Evolutionary conservation across 2,329 filamentous ascomycete genomes (phyloP), one percentile per base, ranked within the genome.

Genomic region (Lachnellula willkommii): DNA sequence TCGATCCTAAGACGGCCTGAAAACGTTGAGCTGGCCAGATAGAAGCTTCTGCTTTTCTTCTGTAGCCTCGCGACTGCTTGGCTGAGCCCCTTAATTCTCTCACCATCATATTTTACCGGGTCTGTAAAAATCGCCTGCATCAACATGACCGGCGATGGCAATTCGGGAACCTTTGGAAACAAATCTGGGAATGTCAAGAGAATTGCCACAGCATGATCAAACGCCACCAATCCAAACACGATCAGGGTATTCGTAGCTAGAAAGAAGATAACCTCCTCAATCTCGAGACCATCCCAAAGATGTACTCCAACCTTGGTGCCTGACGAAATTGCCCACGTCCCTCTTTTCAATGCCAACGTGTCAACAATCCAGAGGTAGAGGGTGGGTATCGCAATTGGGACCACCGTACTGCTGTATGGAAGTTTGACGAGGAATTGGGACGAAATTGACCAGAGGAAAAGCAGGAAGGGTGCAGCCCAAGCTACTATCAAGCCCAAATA

Each of bases 211-310:
- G 83, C 83, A 65, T 88, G 82, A 69, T 90, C 88, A 60, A 88
- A 85, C 0, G 86, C 83, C 1, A 84, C 73, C 24, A 87, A 73
- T 1, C 87, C 87, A 66, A 86, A 84, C 0, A 89, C 84, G 54
- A 91, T 83, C 20, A 91, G 71, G 0, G 74, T 74, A 66, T 90
- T 90, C 2, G 86, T 89, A 4, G 80, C 71, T 4, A 90, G 73
- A 69, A 91, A 91, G 74, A 90, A 90, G 7, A 87, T 62, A 0
- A 86, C 87, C 68, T 91, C 88, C 71, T 91, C 88, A 20, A 90
- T 75, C 50, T 90, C 88, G 32, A 90, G 70, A 6, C 79, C 79
- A 2, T 80, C 78, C 79, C 84, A 89, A 0, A 90, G 61, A 48
- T 83, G 76, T 40, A 81, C 65, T 0, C 79, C 82, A 11, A 87